Base-by-base conservation (phyloP, 2,329 filamentous ascomycete species). In the Nigrospora sphaerica region DNA sequence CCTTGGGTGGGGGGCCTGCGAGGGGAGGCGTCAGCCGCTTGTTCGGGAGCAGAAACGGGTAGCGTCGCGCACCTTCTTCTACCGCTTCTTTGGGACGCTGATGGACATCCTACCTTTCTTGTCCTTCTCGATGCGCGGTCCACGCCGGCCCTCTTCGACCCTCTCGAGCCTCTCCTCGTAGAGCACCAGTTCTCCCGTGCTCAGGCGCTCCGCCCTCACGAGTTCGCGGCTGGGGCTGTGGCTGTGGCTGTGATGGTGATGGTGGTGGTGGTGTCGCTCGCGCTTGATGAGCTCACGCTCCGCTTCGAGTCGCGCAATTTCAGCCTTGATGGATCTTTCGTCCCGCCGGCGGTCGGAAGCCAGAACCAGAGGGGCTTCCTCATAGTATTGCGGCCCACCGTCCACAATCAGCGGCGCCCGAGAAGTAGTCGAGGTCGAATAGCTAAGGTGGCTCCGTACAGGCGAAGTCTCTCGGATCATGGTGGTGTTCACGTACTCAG, bases 101-200 rank as follows among this genome's bases (percentile, higher is more conserved):
- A 91, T 83, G 74, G 83, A 81, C 81, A 93, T 83, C 86, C 85
- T 93, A 95, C 91, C 90, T 90, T 88, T 93, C 75, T 85, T 85
- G 71, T 96, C 89, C 75, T 86, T 89, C 70, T 89, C 86, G 58
- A 95, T 81, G 57, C 85, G 75, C 52, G 86, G 72, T 45, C 78
- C 78, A 62, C 71, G 76, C 59, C 69, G 69, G 42, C 71, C 69
- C 57, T 77, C 74, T 53, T 76, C 71, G 44, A 79, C 63, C 58
- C 67, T 71, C 64, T 82, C 77, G 53, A 82, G 65, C 57, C 72
- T 63, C 54, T 83, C 75, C 67, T 81, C 74, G 52, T 82, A 84
- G 38, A 87, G 64, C 39, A 87, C 74, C 32, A 88, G 61, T 54
- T 82, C 75, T 40, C 78, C 83, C 45, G 81, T 78, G 28, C 74